Evolutionary conservation across 1,284 basidiomycete species (phyloP), one percentile per base, ranked within the genome.

Genomic region (Exobasidium cylindrosporum): DNA sequence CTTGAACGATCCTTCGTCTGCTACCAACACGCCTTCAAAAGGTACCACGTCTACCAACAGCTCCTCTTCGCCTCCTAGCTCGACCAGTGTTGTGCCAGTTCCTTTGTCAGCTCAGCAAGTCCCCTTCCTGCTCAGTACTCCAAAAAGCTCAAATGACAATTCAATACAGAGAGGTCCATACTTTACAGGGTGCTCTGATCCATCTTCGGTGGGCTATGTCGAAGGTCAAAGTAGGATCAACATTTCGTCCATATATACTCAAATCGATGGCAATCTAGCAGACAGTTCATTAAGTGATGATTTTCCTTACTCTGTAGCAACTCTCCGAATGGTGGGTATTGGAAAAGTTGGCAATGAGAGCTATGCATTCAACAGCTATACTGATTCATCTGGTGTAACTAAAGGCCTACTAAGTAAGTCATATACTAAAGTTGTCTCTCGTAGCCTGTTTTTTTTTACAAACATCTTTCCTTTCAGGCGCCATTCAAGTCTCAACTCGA

Each of bases 161-260:
- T 24, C 2, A 14, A 13, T 28, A 13, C 47, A 50, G 26, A 13
- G 47, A 24, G 45, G 49, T 31, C 68, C 66, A 54, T 68, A 65
- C 60, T 74, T 74, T 57, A 65, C 67, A 5, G 69, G 67, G 35
- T 74, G 73, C 35, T 59, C 64, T 4, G 61, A 63, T 26, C 14
- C 23, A n/a, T 63, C 65, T 45, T 53, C 58, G 26, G 59, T 62
- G 35, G 60, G 68, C 35, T 64, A 68, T 28, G 66, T 67, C 44
- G 68, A 68, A 29, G 30, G 73, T 10, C 55, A 63, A 17, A 31
- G 62, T 24, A 63, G 72, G n/a, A 55, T 76, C 73, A 77, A 77
- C 65, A 62, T 77, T 54, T 74, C 73, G n/a, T 66, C 73, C 46
- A 67, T 77, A 24, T 77, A 74, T 49, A 64, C 67, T 43, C 74